Evolutionary conservation across 2,329 filamentous ascomycete species (phyloP).

Genomic region (Trichophyton benhamiae): DNA sequence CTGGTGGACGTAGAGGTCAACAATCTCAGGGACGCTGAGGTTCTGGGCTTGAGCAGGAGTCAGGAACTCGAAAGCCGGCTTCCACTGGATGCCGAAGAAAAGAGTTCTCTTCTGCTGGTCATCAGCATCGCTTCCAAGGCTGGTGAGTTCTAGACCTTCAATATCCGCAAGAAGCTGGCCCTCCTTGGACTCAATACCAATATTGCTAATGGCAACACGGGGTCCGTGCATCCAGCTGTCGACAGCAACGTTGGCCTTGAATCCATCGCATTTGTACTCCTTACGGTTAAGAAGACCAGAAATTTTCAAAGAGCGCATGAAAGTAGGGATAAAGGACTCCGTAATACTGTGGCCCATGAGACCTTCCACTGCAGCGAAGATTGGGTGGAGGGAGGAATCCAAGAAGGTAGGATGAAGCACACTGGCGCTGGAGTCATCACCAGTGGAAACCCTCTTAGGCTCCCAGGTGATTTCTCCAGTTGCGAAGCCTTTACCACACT

Average conservation of each 20-base stretch:
- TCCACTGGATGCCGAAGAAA: constrained; percentile 16
- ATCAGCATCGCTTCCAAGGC: constrained; percentile 13
- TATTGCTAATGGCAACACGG: constrained; percentile 15
- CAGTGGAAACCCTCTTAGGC: constrained; percentile 6
- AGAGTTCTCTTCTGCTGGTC: constrained; percentile 12
- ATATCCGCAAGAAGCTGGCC: constrained; percentile 13
- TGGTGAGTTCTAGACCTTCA: constrained; percentile 15
- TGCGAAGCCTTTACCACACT: constrained; percentile 15
- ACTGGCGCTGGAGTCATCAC: constrained; percentile 8
- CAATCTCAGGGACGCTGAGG: constrained; percentile 7
- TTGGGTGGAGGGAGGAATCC: constrained; percentile 16
- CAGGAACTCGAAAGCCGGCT: constrained; percentile 14
- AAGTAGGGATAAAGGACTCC: constrained; percentile 17
- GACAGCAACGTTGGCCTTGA: constrained; percentile 11
- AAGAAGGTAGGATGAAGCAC: constrained; percentile 16
- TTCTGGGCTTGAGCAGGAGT: constrained; percentile 7
- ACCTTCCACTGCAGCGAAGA: constrained; percentile 16
- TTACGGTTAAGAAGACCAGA: constrained; percentile 12
- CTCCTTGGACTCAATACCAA: constrained; percentile 12
- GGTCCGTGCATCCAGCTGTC: constrained; percentile 13
- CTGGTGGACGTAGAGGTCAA: constrained; percentile 11
- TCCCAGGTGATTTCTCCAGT: constrained; percentile 14
- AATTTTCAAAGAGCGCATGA: constrained; percentile 14
- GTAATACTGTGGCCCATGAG: constrained; percentile 13
- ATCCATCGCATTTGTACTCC: constrained; percentile 9